Conservation (phyloP, 1,139 yeast species). For the Saccharomyces pastorianus region DNA sequence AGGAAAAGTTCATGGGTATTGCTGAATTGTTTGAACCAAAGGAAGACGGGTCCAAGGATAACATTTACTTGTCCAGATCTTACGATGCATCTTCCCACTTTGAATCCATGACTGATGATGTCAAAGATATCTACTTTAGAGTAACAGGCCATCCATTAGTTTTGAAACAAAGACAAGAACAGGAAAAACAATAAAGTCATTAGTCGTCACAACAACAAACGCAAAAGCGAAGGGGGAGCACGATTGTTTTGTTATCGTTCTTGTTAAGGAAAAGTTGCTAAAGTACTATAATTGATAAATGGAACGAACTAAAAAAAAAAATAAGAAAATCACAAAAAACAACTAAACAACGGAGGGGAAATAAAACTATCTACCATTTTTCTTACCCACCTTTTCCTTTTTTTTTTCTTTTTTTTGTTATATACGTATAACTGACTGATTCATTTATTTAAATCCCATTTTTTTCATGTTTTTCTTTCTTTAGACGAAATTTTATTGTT, state of each 20-base stretch:
- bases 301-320: not conserved
- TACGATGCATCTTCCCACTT: conserved; percentile 95
- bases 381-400: not conserved
- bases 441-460: not conserved
- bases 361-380: not conserved
- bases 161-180: conserved; percentile 62
- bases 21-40: conserved; percentile 86
- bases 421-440: not conserved
- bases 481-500: not conserved
- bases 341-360: not conserved
- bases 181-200: conserved; percentile 37
- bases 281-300: not conserved
- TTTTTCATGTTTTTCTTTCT: not conserved
- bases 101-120: conserved; percentile 93
- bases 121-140: conserved; percentile 85
- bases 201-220: not conserved
- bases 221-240: not conserved
- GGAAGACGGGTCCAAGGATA: conserved; percentile 72
- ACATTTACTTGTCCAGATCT: conserved; percentile 75
- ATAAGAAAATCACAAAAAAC: not conserved
- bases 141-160: conserved; percentile 89
- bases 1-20: conserved; percentile 87
- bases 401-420: not conserved
- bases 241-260: not conserved
- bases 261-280: not conserved